A percentile compares a stretch with the other conserved stretches of the same genome.
Evolutionary conservation across 352 stramenopile species (phyloP).

Genomic region (Pythium rhizo-oryzae): DNA sequence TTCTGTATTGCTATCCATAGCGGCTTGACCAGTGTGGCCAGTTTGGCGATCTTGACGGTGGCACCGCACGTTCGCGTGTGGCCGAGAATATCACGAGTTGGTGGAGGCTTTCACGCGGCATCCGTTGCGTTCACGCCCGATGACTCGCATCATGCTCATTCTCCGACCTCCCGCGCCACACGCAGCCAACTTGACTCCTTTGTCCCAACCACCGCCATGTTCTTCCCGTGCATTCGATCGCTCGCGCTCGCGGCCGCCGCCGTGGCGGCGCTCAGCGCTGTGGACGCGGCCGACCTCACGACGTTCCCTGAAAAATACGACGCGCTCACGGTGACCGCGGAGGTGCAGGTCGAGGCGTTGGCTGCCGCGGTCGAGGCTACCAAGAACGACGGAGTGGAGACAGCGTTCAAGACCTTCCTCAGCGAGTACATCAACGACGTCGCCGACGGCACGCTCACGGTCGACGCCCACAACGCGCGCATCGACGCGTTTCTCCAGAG

Average conservation of each 20-base stretch:
- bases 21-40: background rate
- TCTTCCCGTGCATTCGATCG: constrained; percentile 5
- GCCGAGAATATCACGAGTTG: background rate
- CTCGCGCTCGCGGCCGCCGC: background rate
- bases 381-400: background rate
- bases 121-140: background rate
- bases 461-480: constrained; percentile 1
- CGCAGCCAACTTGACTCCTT: background rate
- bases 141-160: background rate
- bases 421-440: background rate
- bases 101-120: no score
- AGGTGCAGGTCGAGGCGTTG: constrained; percentile 20
- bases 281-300: background rate
- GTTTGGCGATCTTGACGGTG: constrained; percentile 2
- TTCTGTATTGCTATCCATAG: background rate
- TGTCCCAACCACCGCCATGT: background rate
- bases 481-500: constrained; percentile 8
- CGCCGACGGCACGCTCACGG: background rate
- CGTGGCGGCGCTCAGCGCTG: background rate
- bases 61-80: background rate
- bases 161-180: background rate
- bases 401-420: background rate
- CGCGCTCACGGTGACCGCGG: constrained; percentile 13
- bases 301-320: constrained; percentile 6
- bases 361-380: background rate